phyloP scores from a whole-genome alignment of 768 basidiomycete genomes.

The Lyophyllum semitale region DNA sequence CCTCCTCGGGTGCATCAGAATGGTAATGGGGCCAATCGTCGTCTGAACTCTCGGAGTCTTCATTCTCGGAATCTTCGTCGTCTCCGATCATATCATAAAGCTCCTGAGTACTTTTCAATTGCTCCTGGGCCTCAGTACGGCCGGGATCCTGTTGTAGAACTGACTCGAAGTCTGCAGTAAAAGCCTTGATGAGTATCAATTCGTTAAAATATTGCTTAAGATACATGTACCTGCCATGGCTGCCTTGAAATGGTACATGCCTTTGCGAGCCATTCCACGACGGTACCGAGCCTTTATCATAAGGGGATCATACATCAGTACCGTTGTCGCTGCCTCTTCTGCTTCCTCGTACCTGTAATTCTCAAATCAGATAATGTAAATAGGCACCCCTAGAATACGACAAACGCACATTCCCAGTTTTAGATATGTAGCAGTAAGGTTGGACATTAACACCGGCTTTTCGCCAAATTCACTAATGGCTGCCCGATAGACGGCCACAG shows the following conservation, averaged over 20 bases:
- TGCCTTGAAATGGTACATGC: slow-evolving; percentile 19
- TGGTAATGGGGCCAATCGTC: slow-evolving; percentile 19
- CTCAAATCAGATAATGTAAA: neutral
- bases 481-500: slow-evolving; percentile 25
- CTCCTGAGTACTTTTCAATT: slow-evolving; percentile 11
- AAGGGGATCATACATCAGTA: slow-evolving; percentile 33
- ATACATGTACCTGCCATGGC: slow-evolving; percentile 30
- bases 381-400: neutral
- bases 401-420: slow-evolving; percentile 33
- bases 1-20: slow-evolving; percentile 26
- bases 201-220: neutral
- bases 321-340: slow-evolving; percentile 37
- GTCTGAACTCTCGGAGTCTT: slow-evolving; percentile 4
- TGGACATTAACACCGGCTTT: slow-evolving; percentile 34
- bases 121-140: slow-evolving; percentile 17
- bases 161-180: slow-evolving; percentile 25
- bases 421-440: slow-evolving; percentile 36
- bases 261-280: slow-evolving; percentile 39
- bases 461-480: slow-evolving; percentile 32
- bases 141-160: slow-evolving; percentile 25
- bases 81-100: slow-evolving; percentile 13
- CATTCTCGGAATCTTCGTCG: neutral
- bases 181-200: neutral
- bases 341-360: slow-evolving; percentile 38
- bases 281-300: slow-evolving; percentile 40